A percentile compares a stretch with the other conserved stretches of the same genome.
Conservation (phyloP, 2,329 filamentous ascomycete species). For the Cladosporium sp. region DNA sequence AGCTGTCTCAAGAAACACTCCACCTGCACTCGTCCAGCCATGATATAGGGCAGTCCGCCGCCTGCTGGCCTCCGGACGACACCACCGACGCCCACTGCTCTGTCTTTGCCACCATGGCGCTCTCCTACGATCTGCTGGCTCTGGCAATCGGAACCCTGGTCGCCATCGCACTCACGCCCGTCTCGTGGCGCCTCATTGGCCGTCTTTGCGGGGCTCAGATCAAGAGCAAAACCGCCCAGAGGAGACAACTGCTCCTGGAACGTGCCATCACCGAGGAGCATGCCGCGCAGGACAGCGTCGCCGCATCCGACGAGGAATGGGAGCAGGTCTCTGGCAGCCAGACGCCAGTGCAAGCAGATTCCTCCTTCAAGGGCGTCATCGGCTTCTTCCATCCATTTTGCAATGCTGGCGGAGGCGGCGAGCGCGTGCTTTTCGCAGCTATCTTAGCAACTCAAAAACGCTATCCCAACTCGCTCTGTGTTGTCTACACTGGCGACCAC, state of each 20-base stretch:
- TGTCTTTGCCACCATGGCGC: slow-evolving; percentile 1
- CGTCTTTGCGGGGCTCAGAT: slow-evolving; percentile 25
- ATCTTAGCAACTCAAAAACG: slow-evolving; percentile 83
- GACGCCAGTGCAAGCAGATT: slow-evolving; percentile 44
- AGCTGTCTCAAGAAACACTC: background rate
- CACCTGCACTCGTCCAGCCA: background rate
- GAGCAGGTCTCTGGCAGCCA: slow-evolving; percentile 56
- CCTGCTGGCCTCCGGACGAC: background rate
- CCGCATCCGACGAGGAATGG: slow-evolving; percentile 60
- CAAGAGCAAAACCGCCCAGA: slow-evolving; percentile 26
- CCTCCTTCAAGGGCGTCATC: slow-evolving; percentile 77
- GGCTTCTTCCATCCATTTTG: slow-evolving; percentile 99
- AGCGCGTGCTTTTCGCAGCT: slow-evolving; percentile 93
- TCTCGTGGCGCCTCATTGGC: slow-evolving; percentile 21
- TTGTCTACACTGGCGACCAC: slow-evolving; percentile 94
- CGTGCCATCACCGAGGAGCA: slow-evolving; percentile 26
- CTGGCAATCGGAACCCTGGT: slow-evolving; percentile 22
- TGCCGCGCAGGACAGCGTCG: background rate
- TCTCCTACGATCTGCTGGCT: slow-evolving; percentile 15
- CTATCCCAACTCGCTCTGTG: slow-evolving; percentile 83
- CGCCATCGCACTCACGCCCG: slow-evolving; percentile 23
- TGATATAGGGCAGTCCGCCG: background rate
- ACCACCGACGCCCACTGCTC: background rate
- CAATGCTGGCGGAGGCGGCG: slow-evolving; percentile 93
- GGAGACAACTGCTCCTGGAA: slow-evolving; percentile 28